Evolutionary conservation across 441 rosid genomes (phyloP).

Genomic region (Omphalea diandra): DNA sequence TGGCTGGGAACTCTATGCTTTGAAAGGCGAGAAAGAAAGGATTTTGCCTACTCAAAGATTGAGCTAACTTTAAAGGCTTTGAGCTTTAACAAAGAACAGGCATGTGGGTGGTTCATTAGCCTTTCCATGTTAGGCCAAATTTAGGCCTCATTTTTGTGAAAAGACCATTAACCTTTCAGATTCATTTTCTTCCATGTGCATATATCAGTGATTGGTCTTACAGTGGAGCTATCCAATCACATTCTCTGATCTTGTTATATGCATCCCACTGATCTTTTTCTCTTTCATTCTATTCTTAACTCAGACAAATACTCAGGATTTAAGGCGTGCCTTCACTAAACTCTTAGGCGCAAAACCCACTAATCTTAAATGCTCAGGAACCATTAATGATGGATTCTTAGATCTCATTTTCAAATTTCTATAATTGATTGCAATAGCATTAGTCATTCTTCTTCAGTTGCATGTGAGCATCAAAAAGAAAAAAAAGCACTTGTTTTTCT

Average conservation of each 20-base stretch:
- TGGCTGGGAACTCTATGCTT: background rate
- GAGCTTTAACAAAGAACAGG: background rate
- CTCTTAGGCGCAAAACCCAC: too few relatives aligned
- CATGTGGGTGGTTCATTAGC: background rate
- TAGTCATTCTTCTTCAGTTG: background rate
- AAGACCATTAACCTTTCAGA: background rate
- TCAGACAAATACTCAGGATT: too few relatives aligned
- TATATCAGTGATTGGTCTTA: background rate
- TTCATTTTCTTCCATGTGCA: background rate
- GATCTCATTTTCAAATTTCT: background rate
- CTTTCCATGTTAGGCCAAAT: background rate
- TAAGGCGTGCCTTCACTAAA: too few relatives aligned
- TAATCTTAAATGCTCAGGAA: too few relatives aligned
- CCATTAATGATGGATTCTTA: background rate
- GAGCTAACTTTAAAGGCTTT: background rate
- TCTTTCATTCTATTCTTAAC: too few relatives aligned
- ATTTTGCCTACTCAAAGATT: background rate
- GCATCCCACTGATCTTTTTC: too few relatives aligned
- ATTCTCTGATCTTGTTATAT: too few relatives aligned
- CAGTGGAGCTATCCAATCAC: background rate
- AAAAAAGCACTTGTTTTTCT: background rate
- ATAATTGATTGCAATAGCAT: constrained; percentile 5
- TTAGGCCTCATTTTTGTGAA: background rate
- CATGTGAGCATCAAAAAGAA: constrained; percentile 5
- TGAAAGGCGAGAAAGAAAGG: background rate